These are phyloP conservation scores for Mucor saturninus DNA, from an alignment of 371 early-diverging fungal genomes.

Conservation along the genomic window DNA sequence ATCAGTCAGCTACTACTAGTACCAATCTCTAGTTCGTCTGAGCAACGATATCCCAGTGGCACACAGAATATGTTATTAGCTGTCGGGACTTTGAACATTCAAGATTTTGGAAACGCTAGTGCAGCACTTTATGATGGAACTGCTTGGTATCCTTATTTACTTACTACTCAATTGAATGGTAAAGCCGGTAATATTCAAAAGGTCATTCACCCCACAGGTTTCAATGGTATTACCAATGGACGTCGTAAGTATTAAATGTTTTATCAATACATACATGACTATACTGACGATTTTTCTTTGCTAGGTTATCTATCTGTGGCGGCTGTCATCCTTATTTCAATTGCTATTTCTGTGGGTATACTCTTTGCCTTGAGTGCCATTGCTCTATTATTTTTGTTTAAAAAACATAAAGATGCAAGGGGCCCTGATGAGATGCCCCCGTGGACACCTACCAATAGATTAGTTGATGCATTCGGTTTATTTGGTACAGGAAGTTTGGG, in stretches of 20 bases:
- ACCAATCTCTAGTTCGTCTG: conserved; percentile 28
- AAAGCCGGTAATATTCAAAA: conserved; percentile 32
- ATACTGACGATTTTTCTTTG: not conserved
- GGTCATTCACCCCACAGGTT: conserved; percentile 33
- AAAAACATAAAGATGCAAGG: conserved; percentile 20
- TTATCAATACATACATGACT: not conserved
- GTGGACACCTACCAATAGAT: conserved; percentile 19
- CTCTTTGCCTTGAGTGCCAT: conserved; percentile 63
- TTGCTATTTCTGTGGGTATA: conserved; percentile 73
- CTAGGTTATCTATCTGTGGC: conserved; percentile 53
- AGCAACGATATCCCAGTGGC: conserved; percentile 30
- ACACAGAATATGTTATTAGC: conserved; percentile 49
- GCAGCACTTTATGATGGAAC: conserved; percentile 68
- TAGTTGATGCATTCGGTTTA: conserved; percentile 12
- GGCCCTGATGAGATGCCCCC: conserved; percentile 40
- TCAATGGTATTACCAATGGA: conserved; percentile 29
- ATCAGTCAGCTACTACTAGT: conserved; percentile 40
- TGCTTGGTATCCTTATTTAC: conserved; percentile 65
- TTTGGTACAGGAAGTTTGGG: conserved; percentile 10
- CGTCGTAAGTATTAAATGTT: conserved; percentile 22
- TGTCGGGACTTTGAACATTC: conserved; percentile 54
- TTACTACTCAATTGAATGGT: conserved; percentile 46
- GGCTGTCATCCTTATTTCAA: conserved; percentile 74
- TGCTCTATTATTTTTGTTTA: conserved; percentile 43
- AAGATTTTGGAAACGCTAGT: conserved; percentile 52